These are phyloP conservation scores for Lunasporangiospora selenospora DNA, from an alignment of 192 early-diverging fungal genomes.

Conservation along the genomic window DNA sequence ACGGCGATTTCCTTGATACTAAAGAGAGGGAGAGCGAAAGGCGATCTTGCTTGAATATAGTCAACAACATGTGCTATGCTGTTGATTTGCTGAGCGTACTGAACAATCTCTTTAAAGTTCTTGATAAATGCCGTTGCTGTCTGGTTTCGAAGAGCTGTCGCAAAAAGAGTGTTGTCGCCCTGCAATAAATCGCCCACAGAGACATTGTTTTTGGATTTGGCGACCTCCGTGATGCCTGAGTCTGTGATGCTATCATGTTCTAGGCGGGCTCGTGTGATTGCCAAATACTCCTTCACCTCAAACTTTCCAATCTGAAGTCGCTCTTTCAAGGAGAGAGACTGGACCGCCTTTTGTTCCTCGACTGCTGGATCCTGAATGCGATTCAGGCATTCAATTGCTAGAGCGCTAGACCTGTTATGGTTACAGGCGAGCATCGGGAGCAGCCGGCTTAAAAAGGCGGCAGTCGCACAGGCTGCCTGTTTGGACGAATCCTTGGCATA, in stretches of 20 bases:
- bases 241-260: no score
- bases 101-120: constrained; percentile 24
- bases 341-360: constrained; percentile 3
- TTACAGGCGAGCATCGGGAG: constrained; percentile 39
- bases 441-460: constrained; percentile 44
- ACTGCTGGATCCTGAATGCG: constrained; percentile 20
- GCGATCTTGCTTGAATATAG: constrained; percentile 48
- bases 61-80: constrained; percentile 38
- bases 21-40: constrained; percentile 17
- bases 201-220: not conserved
- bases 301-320: constrained; percentile 4
- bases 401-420: constrained; percentile 43
- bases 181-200: no score
- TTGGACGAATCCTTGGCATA: constrained; percentile 27
- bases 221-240: not conserved
- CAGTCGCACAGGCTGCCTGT: constrained; percentile 19
- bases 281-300: constrained; percentile 13
- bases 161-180: not conserved
- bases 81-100: constrained; percentile 4
- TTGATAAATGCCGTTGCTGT: constrained; percentile 23
- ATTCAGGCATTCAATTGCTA: constrained; percentile 26
- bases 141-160: constrained; percentile 7
- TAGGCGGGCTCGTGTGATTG: no score
- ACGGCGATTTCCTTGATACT: no score
- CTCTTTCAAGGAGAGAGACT: constrained; percentile 3